These are phyloP conservation scores for Groenewaldozyma auringiensis DNA, from an alignment of 1,139 yeast genomes.

Conservation along the genomic window DNA sequence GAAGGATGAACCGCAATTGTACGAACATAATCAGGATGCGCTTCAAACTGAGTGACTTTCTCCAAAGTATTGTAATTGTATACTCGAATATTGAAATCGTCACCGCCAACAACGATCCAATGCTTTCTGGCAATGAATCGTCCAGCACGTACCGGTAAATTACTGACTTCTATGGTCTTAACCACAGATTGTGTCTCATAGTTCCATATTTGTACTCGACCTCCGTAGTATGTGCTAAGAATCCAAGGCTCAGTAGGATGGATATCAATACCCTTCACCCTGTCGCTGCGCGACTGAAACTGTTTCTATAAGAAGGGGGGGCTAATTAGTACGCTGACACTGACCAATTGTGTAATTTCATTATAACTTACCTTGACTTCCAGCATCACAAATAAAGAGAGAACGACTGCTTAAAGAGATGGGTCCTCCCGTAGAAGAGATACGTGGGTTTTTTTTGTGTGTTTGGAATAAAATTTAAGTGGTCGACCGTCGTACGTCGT, in stretches of 20 bases:
- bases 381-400: constrained; percentile 1
- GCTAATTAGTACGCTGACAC: no score
- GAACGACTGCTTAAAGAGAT: background rate
- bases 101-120: constrained; percentile 96
- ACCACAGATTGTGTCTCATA: constrained; percentile 68
- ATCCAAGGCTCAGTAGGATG: constrained; percentile 98
- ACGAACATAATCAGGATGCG: constrained; percentile 95
- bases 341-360: no score
- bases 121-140: constrained; percentile 91
- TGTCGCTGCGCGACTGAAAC: constrained; percentile 81
- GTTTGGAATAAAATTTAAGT: background rate
- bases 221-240: constrained; percentile 72
- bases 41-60: constrained; percentile 89
- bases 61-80: constrained; percentile 95
- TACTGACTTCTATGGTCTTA: constrained; percentile 77
- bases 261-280: constrained; percentile 96
- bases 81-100: constrained; percentile 88
- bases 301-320: constrained; percentile 51
- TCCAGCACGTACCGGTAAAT: constrained; percentile 93
- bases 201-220: constrained; percentile 81
- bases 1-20: constrained; percentile 91
- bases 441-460: background rate
- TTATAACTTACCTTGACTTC: constrained; percentile 1
- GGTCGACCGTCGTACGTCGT: background rate
- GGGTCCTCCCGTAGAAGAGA: background rate